Base-by-base conservation (phyloP, 176 grass and related monocot genomes). In the Secale cereale region DNA sequence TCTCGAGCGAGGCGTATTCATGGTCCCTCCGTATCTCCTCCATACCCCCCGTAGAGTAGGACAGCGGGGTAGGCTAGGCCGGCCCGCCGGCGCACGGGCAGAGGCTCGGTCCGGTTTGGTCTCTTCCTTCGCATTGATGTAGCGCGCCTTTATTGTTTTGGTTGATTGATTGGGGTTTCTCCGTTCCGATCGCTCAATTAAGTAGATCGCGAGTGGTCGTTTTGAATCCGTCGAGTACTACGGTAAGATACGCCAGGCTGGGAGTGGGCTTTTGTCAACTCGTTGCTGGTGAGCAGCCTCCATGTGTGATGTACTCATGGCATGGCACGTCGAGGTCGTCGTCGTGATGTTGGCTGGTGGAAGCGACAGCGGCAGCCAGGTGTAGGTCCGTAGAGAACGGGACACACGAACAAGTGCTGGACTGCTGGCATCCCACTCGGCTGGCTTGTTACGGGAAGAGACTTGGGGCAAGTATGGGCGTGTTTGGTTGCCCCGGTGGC, bases 321-420 rank as follows among this genome's bases (percentile, higher is more conserved):
- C 59, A 60, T 60, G 59, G 40, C 70, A 48, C 70, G 70, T 74
- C 70, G 40, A 29, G 70, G 70, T 45, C 70, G 70, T 45, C 70
- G 70, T 71, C 39, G 40, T 28, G 13, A 6, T 74, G 69, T 7
- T 43, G 25, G 70, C 37, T 13, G 70, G 39, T 29, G 40, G 41
- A 50, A 50, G 71, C 71, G 27, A 74, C 71, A 45, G 71, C 59
- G 52, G 25, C 70, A 8, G 6, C 13, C 70, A 28, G 70, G 39
- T 74, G 70, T 28, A 16, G 70, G 43, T 25, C 40, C 40, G 15
- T 46, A 16, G 13, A 74, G 40, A 43, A 72, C 69, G 39, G 39
- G 26, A 45, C 70, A 17, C 70, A 48, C 71, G 27, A 74, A 74
- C 23, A 7, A 48, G 25, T 74, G 70, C 40, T 7, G 25, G 71